phyloP scores from a whole-genome alignment of 2,329 filamentous ascomycete genomes.

The Fusarium palustre region DNA sequence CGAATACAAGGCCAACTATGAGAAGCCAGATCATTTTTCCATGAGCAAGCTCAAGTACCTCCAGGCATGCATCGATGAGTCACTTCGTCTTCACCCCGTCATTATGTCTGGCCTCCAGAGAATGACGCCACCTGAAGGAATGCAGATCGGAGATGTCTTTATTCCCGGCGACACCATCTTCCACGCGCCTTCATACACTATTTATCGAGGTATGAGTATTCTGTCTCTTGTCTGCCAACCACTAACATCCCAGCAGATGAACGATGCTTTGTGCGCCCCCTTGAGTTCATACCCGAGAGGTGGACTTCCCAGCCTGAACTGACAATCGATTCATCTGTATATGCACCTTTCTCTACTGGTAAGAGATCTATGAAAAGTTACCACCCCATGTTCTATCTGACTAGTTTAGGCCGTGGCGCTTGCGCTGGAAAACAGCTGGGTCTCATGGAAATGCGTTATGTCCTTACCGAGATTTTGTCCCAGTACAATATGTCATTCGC shows the following conservation, averaged over 20 bases:
- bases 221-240: rapidly evolving
- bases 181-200: conserved; percentile 4
- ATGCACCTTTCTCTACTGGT: conserved; percentile 30
- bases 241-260: conserved; percentile 3
- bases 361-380: background rate
- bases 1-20: background rate
- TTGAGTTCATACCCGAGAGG: conserved; percentile 33
- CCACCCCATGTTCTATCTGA: background rate
- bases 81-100: conserved; percentile 30
- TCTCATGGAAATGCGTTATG: conserved; percentile 35
- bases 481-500: conserved; percentile 18
- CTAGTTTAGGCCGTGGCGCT: conserved; percentile 11
- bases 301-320: conserved; percentile 31
- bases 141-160: conserved; percentile 9
- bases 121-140: conserved; percentile 12
- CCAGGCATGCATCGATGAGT: conserved; percentile 37
- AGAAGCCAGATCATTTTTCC: background rate
- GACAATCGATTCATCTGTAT: conserved; percentile 10
- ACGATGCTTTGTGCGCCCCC: conserved; percentile 19
- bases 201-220: conserved; percentile 19
- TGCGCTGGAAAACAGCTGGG: conserved; percentile 39
- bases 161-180: conserved; percentile 15
- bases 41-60: conserved; percentile 27
- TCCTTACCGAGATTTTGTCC: conserved; percentile 17
- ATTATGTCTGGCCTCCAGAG: conserved; percentile 19